A percentile compares a stretch with the other conserved stretches of the same genome.
These are phyloP conservation scores for Rhodotorula sphaerocarpa DNA, from an alignment of 768 basidiomycete genomes.

Conservation along the genomic window DNA sequence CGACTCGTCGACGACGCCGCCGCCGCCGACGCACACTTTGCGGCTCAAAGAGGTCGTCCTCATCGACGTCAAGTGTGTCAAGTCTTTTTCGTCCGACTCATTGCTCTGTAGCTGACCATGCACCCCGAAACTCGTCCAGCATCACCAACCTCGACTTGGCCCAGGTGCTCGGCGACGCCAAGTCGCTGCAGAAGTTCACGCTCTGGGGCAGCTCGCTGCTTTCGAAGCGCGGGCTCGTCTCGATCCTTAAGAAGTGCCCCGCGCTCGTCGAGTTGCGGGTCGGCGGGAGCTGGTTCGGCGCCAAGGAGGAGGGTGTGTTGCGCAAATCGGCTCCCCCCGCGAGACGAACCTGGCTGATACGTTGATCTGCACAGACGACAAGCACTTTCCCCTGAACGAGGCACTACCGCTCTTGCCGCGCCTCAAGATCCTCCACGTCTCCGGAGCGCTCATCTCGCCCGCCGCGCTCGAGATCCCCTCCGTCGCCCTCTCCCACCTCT, in stretches of 20 bases:
- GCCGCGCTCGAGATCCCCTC: constrained; percentile 9
- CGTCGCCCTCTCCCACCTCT: constrained; percentile 22
- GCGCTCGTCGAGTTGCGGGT: constrained; percentile 27
- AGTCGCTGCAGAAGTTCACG: constrained; percentile 21
- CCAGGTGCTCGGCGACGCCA: constrained; percentile 24
- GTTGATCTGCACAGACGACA: constrained; percentile 15
- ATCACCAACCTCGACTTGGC: constrained; percentile 33
- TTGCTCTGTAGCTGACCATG: background rate
- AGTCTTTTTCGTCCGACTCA: background rate
- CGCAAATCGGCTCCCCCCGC: too few species aligned
- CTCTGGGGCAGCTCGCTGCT: constrained; percentile 28
- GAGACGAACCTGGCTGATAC: too few species aligned
- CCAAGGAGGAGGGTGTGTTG: constrained; percentile 30
- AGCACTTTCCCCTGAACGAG: constrained; percentile 25
- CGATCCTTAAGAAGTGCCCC: constrained; percentile 27
- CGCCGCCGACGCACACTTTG: constrained; percentile 4
- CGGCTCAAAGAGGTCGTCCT: constrained; percentile 25
- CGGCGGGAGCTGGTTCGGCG: constrained; percentile 33
- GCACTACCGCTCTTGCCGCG: constrained; percentile 19
- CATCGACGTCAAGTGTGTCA: constrained; percentile 31
- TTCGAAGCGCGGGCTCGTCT: constrained; percentile 25
- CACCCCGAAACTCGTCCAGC: background rate
- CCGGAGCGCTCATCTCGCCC: constrained; percentile 26
- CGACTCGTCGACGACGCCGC: constrained; percentile 20
- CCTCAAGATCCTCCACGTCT: constrained; percentile 23